A percentile compares a stretch with the other conserved stretches of the same genome.
These are phyloP conservation scores for Pelargonium myrrhifolium DNA, from an alignment of 441 rosid genomes.

Conservation along the genomic window DNA sequence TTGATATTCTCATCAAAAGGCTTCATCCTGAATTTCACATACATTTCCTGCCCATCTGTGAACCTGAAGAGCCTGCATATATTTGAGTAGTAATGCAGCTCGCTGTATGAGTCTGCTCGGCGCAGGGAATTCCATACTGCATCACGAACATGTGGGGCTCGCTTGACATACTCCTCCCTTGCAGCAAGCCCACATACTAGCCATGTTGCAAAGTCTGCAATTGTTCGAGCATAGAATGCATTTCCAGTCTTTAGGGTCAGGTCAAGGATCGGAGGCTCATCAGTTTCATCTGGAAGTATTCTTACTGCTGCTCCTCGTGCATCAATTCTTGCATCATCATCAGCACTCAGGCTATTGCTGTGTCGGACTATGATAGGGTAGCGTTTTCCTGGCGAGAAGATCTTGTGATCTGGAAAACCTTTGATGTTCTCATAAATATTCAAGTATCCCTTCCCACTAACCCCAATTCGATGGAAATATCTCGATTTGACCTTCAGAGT, in stretches of 20 bases:
- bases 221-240: conserved; percentile 61
- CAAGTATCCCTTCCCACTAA: conserved; percentile 44
- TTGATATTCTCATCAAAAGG: conserved; percentile 35
- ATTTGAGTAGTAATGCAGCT: conserved; percentile 61
- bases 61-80: conserved; percentile 51
- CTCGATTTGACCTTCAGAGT: conserved; percentile 59
- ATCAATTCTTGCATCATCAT: conserved; percentile 65
- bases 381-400: conserved; percentile 43
- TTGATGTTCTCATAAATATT: conserved; percentile 39
- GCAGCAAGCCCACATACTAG: conserved; percentile 63
- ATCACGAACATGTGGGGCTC: conserved; percentile 51
- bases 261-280: conserved; percentile 40
- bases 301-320: conserved; percentile 60
- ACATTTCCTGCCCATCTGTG: conserved; percentile 51
- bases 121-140: conserved; percentile 73
- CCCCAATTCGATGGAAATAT: conserved; percentile 67
- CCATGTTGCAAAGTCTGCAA: conserved; percentile 66
- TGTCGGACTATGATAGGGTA: conserved; percentile 50
- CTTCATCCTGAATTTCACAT: conserved; percentile 53
- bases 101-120: conserved; percentile 37
- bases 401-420: conserved; percentile 42
- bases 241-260: conserved; percentile 64
- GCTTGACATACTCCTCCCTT: conserved; percentile 52
- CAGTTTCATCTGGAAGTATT: conserved; percentile 35
- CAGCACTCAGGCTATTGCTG: conserved; percentile 67